Conservation (phyloP, 805 yeast genomes). For the Lachancea dasiensis region DNA sequence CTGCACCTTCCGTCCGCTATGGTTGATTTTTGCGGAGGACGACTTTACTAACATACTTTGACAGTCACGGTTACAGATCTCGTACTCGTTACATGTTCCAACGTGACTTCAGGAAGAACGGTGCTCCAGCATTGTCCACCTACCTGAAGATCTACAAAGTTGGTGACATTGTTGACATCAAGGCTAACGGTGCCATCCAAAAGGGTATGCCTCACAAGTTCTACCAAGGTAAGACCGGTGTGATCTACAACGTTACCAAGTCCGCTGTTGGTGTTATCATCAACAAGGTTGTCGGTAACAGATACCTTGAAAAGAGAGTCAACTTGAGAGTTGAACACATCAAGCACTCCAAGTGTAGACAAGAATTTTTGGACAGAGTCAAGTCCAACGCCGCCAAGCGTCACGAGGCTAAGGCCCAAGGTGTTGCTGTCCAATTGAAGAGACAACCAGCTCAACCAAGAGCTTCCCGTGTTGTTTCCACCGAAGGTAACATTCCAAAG, state of each 20-base stretch:
- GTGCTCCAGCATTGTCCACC: slow-evolving; percentile 88
- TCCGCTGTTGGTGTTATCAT: slow-evolving; percentile 96
- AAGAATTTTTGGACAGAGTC: slow-evolving; percentile 98
- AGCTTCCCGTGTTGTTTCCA: slow-evolving; percentile 77
- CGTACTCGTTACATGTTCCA: slow-evolving; percentile 99
- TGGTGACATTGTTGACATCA: slow-evolving; percentile 99
- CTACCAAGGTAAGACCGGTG: slow-evolving; percentile 99
- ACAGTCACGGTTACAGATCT: slow-evolving; percentile 98
- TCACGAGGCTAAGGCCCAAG: slow-evolving; percentile 91
- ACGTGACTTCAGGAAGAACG: slow-evolving; percentile 97
- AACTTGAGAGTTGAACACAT: slow-evolving; percentile 98
- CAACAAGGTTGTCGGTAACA: slow-evolving; percentile 98
- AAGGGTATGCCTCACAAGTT: slow-evolving; percentile 99
- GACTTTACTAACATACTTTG: slow-evolving; percentile 12
- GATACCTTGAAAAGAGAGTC: slow-evolving; percentile 98
- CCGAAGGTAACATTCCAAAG: slow-evolving; percentile 83
- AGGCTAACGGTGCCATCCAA: slow-evolving; percentile 98
- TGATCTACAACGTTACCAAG: slow-evolving; percentile 98
- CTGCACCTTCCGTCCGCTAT: not conserved
- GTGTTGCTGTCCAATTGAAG: slow-evolving; percentile 87
- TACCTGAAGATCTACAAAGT: slow-evolving; percentile 97
- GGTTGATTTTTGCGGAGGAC: not conserved
- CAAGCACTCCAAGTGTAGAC: slow-evolving; percentile 99
- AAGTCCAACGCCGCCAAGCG: slow-evolving; percentile 92
- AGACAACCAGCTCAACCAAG: slow-evolving; percentile 99